Percentiles rank a stretch among this genome's conserved stretches.
Conservation (phyloP, 495 filamentous ascomycete genomes). For the Penicillium goetzii region DNA sequence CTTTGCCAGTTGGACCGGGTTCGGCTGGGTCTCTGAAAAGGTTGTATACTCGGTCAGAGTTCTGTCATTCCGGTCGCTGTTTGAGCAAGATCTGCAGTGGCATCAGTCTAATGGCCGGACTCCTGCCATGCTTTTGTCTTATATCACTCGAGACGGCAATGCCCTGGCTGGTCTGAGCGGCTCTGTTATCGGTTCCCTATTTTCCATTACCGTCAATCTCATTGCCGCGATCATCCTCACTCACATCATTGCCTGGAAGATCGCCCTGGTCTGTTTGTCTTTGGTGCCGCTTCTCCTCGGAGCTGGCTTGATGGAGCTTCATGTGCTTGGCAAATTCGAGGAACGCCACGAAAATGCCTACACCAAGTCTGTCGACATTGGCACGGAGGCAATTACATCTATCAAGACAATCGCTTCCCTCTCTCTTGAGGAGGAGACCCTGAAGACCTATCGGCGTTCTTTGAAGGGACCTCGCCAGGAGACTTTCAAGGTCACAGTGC, state of each 20-base stretch:
- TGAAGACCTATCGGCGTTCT: slow-evolving; percentile 44
- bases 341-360: slow-evolving; percentile 61
- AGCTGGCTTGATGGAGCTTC: slow-evolving; percentile 56
- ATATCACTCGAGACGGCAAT: slow-evolving; percentile 55
- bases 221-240: slow-evolving; percentile 47
- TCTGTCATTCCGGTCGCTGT: slow-evolving; percentile 53
- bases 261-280: slow-evolving; percentile 44
- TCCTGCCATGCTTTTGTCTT: slow-evolving; percentile 49
- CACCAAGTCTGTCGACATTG: slow-evolving; percentile 53
- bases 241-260: slow-evolving; percentile 50
- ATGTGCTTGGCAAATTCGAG: slow-evolving; percentile 57
- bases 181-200: slow-evolving; percentile 48
- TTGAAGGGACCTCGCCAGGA: slow-evolving; percentile 50
- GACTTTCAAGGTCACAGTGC: slow-evolving; percentile 49
- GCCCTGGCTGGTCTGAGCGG: slow-evolving; percentile 53
- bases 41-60: slow-evolving; percentile 54
- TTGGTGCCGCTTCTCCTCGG: slow-evolving; percentile 49
- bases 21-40: slow-evolving; percentile 57
- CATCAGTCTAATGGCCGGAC: slow-evolving; percentile 53
- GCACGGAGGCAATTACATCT: slow-evolving; percentile 54
- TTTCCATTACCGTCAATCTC: slow-evolving; percentile 52
- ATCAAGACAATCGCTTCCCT: slow-evolving; percentile 60
- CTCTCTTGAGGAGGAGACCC: slow-evolving; percentile 48
- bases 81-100: slow-evolving; percentile 60
- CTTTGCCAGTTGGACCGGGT: slow-evolving; percentile 50